Percentiles rank a stretch among this genome's conserved stretches.
Evolutionary conservation across 192 early-diverging fungal species (phyloP).

Genomic region (Gigaspora rosea): DNA sequence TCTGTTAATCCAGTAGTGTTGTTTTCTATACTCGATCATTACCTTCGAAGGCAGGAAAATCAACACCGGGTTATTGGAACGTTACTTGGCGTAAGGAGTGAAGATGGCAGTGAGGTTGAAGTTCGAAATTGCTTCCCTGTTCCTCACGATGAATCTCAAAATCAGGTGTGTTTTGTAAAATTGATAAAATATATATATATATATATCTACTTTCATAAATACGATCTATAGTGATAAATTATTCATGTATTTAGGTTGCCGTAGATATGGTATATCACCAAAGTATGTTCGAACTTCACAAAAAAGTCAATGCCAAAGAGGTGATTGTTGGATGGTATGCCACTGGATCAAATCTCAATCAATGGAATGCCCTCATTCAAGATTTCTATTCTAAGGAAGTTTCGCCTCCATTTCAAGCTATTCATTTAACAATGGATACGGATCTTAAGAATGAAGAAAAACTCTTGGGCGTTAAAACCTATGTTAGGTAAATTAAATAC

Average conservation of each 20-base stretch:
- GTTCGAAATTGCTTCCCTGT: conserved; percentile 88
- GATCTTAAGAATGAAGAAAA: conserved; percentile 64
- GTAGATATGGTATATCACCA: conserved; percentile 90
- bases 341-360: conserved; percentile 65
- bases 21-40: conserved; percentile 93
- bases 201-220: too few relatives aligned
- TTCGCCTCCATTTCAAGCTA: conserved; percentile 64
- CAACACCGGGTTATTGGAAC: conserved; percentile 88
- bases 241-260: conserved; percentile 52
- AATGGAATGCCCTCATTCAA: conserved; percentile 73
- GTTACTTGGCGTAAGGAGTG: conserved; percentile 84
- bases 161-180: conserved; percentile 50
- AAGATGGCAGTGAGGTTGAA: conserved; percentile 86
- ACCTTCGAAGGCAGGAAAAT: conserved; percentile 78
- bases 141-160: conserved; percentile 74
- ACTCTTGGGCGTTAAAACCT: conserved; percentile 71
- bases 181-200: neutral
- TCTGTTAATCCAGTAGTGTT: conserved; percentile 80
- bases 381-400: conserved; percentile 81
- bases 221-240: too few relatives aligned
- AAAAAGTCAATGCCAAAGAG: conserved; percentile 86
- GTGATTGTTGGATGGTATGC: conserved; percentile 95
- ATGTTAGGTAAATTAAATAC: conserved; percentile 49
- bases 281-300: conserved; percentile 86
- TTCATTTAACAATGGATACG: conserved; percentile 89